Base-by-base conservation (phyloP, 2,329 filamentous ascomycete species). In the Colletotrichum sp. region DNA sequence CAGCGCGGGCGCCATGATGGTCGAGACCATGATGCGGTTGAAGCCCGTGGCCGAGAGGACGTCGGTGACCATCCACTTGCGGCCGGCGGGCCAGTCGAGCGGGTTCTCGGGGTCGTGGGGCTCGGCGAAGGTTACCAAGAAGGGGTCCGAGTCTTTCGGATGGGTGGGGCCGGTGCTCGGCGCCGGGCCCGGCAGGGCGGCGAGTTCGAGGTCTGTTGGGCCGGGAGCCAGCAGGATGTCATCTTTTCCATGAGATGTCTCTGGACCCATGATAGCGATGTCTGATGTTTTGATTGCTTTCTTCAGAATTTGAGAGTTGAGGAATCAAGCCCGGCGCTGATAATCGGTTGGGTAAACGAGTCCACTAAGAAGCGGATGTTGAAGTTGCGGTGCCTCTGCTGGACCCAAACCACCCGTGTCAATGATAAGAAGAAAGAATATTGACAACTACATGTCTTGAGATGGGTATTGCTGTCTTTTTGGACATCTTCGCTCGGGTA, bases 1-100 rank as follows among this genome's bases (percentile, higher is more conserved):
- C 30, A 93, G 78, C 0, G 88, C 88, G 0, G 88, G 88, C 0
- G 89, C 88, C 82, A 90, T 88, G 79, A 90, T 89, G 1, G 88
- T 89, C 5, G 87, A 89, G 0, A 89, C 87, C 77, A 90, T 85
- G 74, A 90, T 89, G 12, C 87, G 87, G 60, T 88, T 89, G 78
- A 90, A 89, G 9, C 88, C 88, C 0, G 87, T 88, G 4, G 85
- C 85, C 0, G 88, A 89, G 1, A 90, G 83, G 5, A 89, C 85
- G 64, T 87, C 80, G 5, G 88, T 90, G 12, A 88, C 86, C 0
- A 84, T 83, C 89, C 89, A 90, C 80, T 90, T 90, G 3, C 81
- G 82, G 3, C 81, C 75, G 1, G 72, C 79, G 0, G 84, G 80
- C 86, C 86, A 88, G 69, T 87, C 80, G 32, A 82, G 80, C 2